These are phyloP conservation scores for Hypoxylon lienhwacheense DNA, from an alignment of 495 filamentous ascomycete species.

Conservation along the genomic window DNA sequence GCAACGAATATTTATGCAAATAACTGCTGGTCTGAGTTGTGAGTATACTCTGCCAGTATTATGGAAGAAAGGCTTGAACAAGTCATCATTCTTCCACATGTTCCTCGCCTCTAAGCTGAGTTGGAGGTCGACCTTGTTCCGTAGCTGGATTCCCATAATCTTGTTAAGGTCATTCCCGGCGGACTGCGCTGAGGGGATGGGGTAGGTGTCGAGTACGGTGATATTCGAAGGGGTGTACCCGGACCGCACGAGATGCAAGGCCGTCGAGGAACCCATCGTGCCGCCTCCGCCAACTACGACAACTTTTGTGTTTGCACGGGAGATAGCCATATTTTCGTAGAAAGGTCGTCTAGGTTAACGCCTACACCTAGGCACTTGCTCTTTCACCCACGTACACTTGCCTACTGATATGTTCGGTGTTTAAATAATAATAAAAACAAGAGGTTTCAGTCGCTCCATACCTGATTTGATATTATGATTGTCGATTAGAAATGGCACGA, in stretches of 20 bases:
- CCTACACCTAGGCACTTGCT: background rate
- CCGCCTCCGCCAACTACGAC: conserved; percentile 34
- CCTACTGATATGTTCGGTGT: too few species aligned
- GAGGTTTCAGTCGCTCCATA: too few species aligned
- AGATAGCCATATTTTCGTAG: conserved; percentile 19
- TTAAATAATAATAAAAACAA: too few species aligned
- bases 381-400: background rate
- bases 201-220: conserved; percentile 34
- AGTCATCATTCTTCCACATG: conserved; percentile 33
- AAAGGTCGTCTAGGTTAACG: background rate
- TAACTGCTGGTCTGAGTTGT: background rate
- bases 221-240: conserved; percentile 35
- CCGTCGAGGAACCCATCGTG: conserved; percentile 35
- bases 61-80: conserved; percentile 36
- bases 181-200: conserved; percentile 35
- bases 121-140: conserved; percentile 31
- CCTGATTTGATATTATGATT: background rate
- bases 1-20: background rate
- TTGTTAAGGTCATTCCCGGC: conserved; percentile 36
- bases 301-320: conserved; percentile 22
- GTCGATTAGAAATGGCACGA: conserved; percentile 12
- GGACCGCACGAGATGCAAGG: conserved; percentile 28
- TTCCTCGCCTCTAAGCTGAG: conserved; percentile 32
- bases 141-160: conserved; percentile 33
- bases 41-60: conserved; percentile 35